Evolutionary conservation across 805 yeast genomes (phyloP).

Genomic region (Pichia ethanolica): DNA sequence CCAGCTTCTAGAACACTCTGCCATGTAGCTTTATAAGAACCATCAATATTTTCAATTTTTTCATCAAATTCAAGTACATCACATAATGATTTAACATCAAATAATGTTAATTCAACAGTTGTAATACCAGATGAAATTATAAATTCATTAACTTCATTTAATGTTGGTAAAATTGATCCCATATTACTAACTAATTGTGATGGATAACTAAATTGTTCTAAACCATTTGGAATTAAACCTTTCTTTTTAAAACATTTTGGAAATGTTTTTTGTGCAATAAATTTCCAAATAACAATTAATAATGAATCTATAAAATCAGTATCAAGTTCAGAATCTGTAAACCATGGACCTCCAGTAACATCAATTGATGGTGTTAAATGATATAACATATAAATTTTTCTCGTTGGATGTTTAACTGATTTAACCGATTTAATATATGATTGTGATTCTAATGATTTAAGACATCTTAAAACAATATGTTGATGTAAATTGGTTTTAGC

Average conservation of each 20-base stretch:
- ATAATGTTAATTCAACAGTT: constrained; percentile 64
- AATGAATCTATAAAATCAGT: constrained; percentile 86
- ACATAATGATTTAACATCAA: constrained; percentile 75
- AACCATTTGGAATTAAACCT: constrained; percentile 15
- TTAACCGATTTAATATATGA: constrained; percentile 84
- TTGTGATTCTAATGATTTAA: constrained; percentile 73
- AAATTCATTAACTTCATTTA: constrained; percentile 70
- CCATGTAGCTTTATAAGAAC: constrained; percentile 75
- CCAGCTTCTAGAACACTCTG: constrained; percentile 72
- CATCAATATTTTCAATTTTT: constrained; percentile 60
- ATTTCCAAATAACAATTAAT: constrained; percentile 81
- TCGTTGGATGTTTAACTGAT: constrained; percentile 82
- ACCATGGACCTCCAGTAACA: constrained; percentile 99
- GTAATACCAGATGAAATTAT: constrained; percentile 68
- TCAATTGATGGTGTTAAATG: constrained; percentile 90
- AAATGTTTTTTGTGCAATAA: constrained; percentile 63
- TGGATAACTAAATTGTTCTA: constrained; percentile 24
- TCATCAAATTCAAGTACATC: constrained; percentile 87
- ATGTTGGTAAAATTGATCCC: constrained; percentile 50
- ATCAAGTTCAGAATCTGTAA: constrained; percentile 91
- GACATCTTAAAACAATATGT: constrained; percentile 77
- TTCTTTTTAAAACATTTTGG: constrained; percentile 59
- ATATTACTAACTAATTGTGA: constrained; percentile 14
- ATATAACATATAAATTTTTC: constrained; percentile 94
- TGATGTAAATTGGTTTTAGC: constrained; percentile 86